These are phyloP conservation scores for Dovyalis caffra DNA, from an alignment of 345 rosid genomes.

Conservation along the genomic window DNA sequence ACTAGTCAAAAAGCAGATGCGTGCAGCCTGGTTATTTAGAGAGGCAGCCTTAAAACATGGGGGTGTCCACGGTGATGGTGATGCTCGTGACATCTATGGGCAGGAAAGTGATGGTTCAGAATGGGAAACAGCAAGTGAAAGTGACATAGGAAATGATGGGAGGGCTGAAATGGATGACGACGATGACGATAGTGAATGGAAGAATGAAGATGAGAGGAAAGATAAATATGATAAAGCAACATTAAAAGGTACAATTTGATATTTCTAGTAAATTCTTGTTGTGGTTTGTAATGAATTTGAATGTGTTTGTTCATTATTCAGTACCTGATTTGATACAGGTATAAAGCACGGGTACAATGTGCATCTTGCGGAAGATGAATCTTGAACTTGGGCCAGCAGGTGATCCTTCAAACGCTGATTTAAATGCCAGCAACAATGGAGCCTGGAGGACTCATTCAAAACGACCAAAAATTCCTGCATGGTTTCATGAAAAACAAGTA, in stretches of 20 bases:
- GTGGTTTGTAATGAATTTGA: background rate
- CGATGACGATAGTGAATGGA: conserved; percentile 66
- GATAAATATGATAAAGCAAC: conserved; percentile 26
- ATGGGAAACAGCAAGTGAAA: conserved; percentile 98
- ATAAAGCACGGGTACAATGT: conserved; percentile 52
- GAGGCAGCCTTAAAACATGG: conserved; percentile 94
- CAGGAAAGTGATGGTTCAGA: conserved; percentile 86
- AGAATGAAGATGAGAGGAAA: conserved; percentile 52
- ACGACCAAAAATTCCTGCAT: background rate
- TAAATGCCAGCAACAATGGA: background rate
- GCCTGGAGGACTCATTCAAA: background rate
- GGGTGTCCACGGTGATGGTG: conserved; percentile 72
- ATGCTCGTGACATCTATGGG: conserved; percentile 60
- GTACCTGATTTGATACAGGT: conserved; percentile 42
- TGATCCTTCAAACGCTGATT: background rate
- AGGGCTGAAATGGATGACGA: conserved; percentile 72
- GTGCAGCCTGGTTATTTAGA: conserved; percentile 96
- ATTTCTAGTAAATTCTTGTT: background rate
- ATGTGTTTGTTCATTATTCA: background rate
- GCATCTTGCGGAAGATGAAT: conserved; percentile 60
- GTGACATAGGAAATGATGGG: conserved; percentile 87
- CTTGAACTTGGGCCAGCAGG: conserved; percentile 23
- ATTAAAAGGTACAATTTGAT: conserved; percentile 22
- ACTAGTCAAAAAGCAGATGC: conserved; percentile 95
- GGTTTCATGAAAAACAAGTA: conserved; percentile 6